Conservation (phyloP, 345 rosid species). For the Arabis hirsuta region DNA sequence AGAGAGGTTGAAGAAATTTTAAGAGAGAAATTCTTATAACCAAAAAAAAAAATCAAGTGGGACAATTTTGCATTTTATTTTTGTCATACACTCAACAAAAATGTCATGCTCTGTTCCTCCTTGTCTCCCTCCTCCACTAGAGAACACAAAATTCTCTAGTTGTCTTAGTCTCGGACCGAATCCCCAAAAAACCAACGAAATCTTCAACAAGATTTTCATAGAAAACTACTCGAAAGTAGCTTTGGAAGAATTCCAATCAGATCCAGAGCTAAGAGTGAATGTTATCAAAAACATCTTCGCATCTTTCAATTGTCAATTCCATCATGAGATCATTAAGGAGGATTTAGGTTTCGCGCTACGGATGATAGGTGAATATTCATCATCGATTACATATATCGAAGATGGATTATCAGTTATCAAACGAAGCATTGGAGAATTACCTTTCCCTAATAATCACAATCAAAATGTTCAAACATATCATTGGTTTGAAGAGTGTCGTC, state of each 20-base stretch:
- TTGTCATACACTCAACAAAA: neutral
- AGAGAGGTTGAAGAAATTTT: neutral
- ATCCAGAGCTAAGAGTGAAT: neutral
- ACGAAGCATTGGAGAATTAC: neutral
- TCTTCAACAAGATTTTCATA: constrained; percentile 1
- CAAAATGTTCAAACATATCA: neutral
- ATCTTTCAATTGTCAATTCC: neutral
- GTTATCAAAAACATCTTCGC: neutral
- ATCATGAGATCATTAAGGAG: constrained; percentile 1
- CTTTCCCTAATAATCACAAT: neutral
- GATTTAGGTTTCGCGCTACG: neutral
- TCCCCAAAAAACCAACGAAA: neutral
- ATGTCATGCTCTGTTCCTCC: neutral
- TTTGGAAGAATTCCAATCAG: neutral
- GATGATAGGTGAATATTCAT: neutral
- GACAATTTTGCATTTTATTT: neutral
- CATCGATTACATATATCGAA: neutral
- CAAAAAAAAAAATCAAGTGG: neutral
- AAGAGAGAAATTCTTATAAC: neutral
- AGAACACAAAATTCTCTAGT: neutral
- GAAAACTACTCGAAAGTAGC: neutral
- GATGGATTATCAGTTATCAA: neutral
- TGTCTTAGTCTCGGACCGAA: neutral
- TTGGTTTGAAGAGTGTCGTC: constrained; percentile 1
- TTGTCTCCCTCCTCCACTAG: neutral